These are phyloP conservation scores for Talaromyces rugulosus DNA, from an alignment of 2,329 filamentous ascomycete genomes.

Conservation along the genomic window DNA sequence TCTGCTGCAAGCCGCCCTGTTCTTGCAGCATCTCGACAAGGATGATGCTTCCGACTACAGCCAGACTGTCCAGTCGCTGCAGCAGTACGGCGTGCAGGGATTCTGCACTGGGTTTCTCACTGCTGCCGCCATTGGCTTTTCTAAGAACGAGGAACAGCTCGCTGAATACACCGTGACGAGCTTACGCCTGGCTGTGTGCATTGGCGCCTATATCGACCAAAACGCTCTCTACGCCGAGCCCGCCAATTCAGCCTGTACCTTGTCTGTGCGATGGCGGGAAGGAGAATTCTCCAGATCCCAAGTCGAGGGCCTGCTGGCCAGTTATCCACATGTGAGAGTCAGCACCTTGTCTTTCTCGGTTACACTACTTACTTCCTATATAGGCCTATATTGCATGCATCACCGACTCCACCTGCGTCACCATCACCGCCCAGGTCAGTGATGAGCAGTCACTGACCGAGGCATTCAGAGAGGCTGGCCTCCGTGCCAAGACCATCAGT, in stretches of 20 bases:
- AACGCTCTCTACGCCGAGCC: background rate
- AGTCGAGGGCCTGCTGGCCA: background rate
- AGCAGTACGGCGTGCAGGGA: constrained; percentile 24
- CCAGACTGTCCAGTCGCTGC: background rate
- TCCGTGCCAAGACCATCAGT: constrained; percentile 4
- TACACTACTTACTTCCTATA: background rate
- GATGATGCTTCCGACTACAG: background rate
- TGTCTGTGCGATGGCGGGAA: constrained; percentile 9
- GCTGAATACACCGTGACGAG: constrained; percentile 31
- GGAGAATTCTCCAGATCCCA: constrained; percentile 1
- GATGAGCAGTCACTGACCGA: constrained; percentile 1
- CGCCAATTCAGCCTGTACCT: background rate
- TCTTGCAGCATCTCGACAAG: background rate
- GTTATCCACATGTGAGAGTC: constrained; percentile 2
- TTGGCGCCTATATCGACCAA: constrained; percentile 34
- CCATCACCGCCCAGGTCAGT: background rate
- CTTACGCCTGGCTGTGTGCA: constrained; percentile 35
- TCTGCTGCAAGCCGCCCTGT: constrained; percentile 2
- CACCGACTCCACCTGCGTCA: constrained; percentile 5
- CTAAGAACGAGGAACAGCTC: constrained; percentile 24
- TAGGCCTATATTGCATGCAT: constrained; percentile 9
- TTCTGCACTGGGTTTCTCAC: constrained; percentile 40
- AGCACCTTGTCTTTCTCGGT: background rate
- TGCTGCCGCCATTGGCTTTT: constrained; percentile 33
- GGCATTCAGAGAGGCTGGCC: background rate